Evolutionary conservation across 2,329 filamentous ascomycete species (phyloP), one percentile per base, ranked within the genome.

Genomic region (Ustulina deusta): DNA sequence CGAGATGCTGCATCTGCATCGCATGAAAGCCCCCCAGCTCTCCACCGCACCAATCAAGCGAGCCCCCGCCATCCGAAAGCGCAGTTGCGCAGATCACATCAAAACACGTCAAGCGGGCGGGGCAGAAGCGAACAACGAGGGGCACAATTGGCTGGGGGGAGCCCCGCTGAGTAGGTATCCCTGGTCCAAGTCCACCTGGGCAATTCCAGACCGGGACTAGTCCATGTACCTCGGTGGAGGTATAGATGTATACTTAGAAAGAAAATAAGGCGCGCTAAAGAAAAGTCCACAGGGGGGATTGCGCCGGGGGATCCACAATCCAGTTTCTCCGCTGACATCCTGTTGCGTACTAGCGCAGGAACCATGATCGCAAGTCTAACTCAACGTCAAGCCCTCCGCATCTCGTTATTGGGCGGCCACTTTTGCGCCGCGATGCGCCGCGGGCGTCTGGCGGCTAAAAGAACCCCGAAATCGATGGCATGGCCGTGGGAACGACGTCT

Each of bases 281-380:
- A 51, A 32, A 22, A n/a, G n/a, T 3, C n/a, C 9, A 54, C 20
- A 25, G 20, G 6, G 6, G 22, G 17, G 20, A 46, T 46, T 22
- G 42, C 42, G 42, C 42, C 42, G n/a, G 40, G 40, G 17, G 40
- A n/a, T 17, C 40, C 40, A 6, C 40, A 13, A 44, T n/a, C 11
- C 15, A 17, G 6, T 27, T 11, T 17, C 11, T 25, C n/a, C 32
- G n/a, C 10, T 15, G 11, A 46, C 36, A 4, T 38, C 55, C 46
- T 20, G 42, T 52, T 56, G n/a, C 52, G 22, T 32, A 48, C 38
- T 67, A 69, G 67, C 63, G 59, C 59, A 57, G 52, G 51, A 59
- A 66, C 52, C 58, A 36, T 36, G 42, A 63, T 62, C 58, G 34
- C 63, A 63, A 68, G 67, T 66, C 67, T 69, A 69, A 69, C 60